Conservation (phyloP, 306 rosid species). For the Vachellia pachyceras region DNA sequence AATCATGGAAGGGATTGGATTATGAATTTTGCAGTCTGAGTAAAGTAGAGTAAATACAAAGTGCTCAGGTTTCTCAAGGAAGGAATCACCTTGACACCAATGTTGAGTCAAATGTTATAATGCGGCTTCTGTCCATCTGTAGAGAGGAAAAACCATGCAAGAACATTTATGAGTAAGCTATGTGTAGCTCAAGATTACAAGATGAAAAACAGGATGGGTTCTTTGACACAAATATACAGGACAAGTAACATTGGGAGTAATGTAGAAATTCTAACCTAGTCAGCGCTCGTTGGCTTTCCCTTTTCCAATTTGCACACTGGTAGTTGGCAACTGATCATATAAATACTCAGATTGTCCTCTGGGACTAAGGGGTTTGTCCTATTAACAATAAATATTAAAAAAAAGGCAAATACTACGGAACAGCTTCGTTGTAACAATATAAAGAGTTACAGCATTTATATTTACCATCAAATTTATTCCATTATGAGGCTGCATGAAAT, state of each 20-base stretch:
- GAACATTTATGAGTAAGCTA: slow-evolving; percentile 38
- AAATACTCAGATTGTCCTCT: slow-evolving; percentile 52
- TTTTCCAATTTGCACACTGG: slow-evolving; percentile 37
- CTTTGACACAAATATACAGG: slow-evolving; percentile 37
- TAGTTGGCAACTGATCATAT: slow-evolving; percentile 50
- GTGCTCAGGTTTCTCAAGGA: slow-evolving; percentile 48
- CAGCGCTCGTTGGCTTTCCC: slow-evolving; percentile 60
- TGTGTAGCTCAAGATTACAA: slow-evolving; percentile 34
- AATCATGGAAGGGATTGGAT: slow-evolving; percentile 40
- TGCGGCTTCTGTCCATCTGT: slow-evolving; percentile 46
- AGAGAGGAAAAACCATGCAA: slow-evolving; percentile 47
- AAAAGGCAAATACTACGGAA: slow-evolving; percentile 23
- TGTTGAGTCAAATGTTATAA: slow-evolving; percentile 42
- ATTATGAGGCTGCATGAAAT: slow-evolving; percentile 43
- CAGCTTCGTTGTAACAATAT: slow-evolving; percentile 10
- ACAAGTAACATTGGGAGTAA: slow-evolving; percentile 4
- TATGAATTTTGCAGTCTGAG: slow-evolving; percentile 24
- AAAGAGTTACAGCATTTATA: slow-evolving; percentile 4
- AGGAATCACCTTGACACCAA: slow-evolving; percentile 46
- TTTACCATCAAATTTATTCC: slow-evolving; percentile 56
- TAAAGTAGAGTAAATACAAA: slow-evolving; percentile 34
- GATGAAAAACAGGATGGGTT: slow-evolving; percentile 16
- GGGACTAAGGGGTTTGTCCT: slow-evolving; percentile 70
- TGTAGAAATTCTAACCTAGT: slow-evolving; percentile 40
- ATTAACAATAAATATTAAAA: slow-evolving; percentile 11